phyloP scores from a whole-genome alignment of 495 filamentous ascomycete species.

The Talaromyces wortmannii region DNA sequence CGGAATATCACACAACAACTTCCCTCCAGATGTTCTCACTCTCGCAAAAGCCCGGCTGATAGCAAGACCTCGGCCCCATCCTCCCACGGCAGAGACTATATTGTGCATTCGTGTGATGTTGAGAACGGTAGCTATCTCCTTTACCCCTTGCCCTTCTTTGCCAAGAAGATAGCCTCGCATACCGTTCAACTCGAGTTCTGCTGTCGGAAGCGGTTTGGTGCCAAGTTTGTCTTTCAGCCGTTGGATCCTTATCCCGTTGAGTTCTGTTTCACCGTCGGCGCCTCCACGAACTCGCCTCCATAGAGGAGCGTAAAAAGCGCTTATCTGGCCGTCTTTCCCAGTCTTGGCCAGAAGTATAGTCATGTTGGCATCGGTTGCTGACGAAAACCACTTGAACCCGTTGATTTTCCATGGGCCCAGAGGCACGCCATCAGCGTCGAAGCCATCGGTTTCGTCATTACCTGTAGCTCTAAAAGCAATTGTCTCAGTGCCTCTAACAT shows the following conservation, averaged over 20 bases:
- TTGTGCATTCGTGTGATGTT: slow-evolving; percentile 65
- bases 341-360: slow-evolving; percentile 65
- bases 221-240: slow-evolving; percentile 67
- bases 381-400: slow-evolving; percentile 76
- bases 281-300: slow-evolving; percentile 31
- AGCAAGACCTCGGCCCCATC: slow-evolving; percentile 53
- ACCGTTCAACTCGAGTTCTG: slow-evolving; percentile 55
- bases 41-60: slow-evolving; percentile 53
- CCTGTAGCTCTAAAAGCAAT: slow-evolving; percentile 29
- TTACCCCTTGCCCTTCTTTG: slow-evolving; percentile 53
- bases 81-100: slow-evolving; percentile 47
- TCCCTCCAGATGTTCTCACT: slow-evolving; percentile 43
- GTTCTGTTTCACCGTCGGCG: slow-evolving; percentile 30
- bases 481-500: slow-evolving; percentile 68
- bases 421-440: slow-evolving; percentile 27
- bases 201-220: slow-evolving; percentile 61
- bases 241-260: slow-evolving; percentile 62
- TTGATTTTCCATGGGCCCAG: slow-evolving; percentile 55
- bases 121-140: slow-evolving; percentile 57
- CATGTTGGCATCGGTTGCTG: slow-evolving; percentile 65
- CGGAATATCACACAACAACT: slow-evolving; percentile 45
- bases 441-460: slow-evolving; percentile 13
- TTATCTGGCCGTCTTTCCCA: slow-evolving; percentile 38
- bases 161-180: slow-evolving; percentile 62
- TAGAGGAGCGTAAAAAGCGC: slow-evolving; percentile 63